Conservation (phyloP, 768 basidiomycete species). For the Holtermanniella nyarrowii region DNA sequence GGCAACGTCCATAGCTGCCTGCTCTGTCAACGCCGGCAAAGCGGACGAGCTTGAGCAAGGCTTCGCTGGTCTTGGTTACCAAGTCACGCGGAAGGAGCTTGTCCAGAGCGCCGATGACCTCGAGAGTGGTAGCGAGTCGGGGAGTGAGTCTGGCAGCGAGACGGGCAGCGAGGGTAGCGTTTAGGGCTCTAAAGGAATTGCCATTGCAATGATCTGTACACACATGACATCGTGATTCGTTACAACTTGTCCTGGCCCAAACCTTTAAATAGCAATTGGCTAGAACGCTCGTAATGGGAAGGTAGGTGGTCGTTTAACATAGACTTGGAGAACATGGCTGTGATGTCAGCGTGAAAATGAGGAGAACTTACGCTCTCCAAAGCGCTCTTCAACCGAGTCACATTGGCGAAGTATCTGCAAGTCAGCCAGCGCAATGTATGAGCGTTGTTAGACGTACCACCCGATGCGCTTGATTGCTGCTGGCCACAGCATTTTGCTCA, state of each 20-base stretch:
- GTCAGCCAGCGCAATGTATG: not conserved
- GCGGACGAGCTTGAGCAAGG: slow-evolving; percentile 58
- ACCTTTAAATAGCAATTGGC: slow-evolving; percentile 22
- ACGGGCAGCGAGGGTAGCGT: slow-evolving; percentile 5
- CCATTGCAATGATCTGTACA: too few species aligned
- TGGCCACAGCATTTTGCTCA: slow-evolving; percentile 3
- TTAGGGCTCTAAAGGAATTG: too few species aligned
- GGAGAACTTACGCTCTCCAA: slow-evolving; percentile 28
- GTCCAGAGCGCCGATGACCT: slow-evolving; percentile 45
- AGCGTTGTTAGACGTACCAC: slow-evolving; percentile 7
- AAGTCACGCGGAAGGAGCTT: slow-evolving; percentile 61
- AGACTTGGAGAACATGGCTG: slow-evolving; percentile 30
- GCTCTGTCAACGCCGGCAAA: slow-evolving; percentile 74
- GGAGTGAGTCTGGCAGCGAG: slow-evolving; percentile 5
- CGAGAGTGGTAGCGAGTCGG: slow-evolving; percentile 18
- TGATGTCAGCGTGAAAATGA: not conserved
- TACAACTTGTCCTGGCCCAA: slow-evolving; percentile 4
- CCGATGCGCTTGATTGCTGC: slow-evolving; percentile 16
- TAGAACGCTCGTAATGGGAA: slow-evolving; percentile 30
- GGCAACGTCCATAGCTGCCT: slow-evolving; percentile 62
- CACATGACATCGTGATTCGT: too few species aligned
- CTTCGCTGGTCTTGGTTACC: slow-evolving; percentile 60
- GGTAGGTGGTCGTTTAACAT: slow-evolving; percentile 35
- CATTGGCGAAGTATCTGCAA: slow-evolving; percentile 19
- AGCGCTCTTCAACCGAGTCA: slow-evolving; percentile 26